Base-by-base conservation (phyloP, 140 eudicot genomes). In the Erigeron philadelphicus region DNA sequence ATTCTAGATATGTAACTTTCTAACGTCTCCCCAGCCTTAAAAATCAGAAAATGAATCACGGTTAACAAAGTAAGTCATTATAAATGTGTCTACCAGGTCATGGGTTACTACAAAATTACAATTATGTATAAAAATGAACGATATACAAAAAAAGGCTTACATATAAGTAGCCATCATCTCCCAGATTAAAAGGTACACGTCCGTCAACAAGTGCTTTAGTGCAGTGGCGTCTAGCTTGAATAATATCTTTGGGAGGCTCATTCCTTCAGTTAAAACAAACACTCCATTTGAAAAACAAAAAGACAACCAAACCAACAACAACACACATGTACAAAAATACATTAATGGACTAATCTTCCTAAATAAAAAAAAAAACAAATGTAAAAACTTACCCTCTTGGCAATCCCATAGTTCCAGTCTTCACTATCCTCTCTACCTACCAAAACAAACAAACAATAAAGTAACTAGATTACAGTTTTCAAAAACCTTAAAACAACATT, bases 1-100 rank as follows among this genome's bases (percentile, higher is more conserved):
- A 93, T 72, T 75, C 84, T 83, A 25, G 97, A 81, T 0, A 93
- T 93, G 68, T 77, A 93, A 44, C 70, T 54, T 0, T 72, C 81
- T 13, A 79, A 67, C 0, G 82, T 87, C 1, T 81, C 90, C 10
- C 71, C 80, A 46, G 85, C 85, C 88, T 83, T 47, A 13, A 12
- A 46, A 67, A 35, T 3, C 68, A 48, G 9, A 21, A 58, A 41
- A 53, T 2, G 5, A 17, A 71, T 19, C 19, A 52, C 2, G 9
- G 21, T 18, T 49, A 52, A 41, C 13, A 58, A 57, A 67, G 13
- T 10, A 11, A 62, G 42, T 19, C 18, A 19, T n/a, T 9, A 19
- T 17, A 42, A 13, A 46, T 45, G 42, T 9, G 18, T 6, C 10
- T 16, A 9, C 66, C 16, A 64, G 38, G 49, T 50, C 63, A 23